Percentiles rank a stretch among this genome's conserved stretches.
These are phyloP conservation scores for Priceomyces castillae DNA, from an alignment of 805 yeast species.

Conservation along the genomic window DNA sequence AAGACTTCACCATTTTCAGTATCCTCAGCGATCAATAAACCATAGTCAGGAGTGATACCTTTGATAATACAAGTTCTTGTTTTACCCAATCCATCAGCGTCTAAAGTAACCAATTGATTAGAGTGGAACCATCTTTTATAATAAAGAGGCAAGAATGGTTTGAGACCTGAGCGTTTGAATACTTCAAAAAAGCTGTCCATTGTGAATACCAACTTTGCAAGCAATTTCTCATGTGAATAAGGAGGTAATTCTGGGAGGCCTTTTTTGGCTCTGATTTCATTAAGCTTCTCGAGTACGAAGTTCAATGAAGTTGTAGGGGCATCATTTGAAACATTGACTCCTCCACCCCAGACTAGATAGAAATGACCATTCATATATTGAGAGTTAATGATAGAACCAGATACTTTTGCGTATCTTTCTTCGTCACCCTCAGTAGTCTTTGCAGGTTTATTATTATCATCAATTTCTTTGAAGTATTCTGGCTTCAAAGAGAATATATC, in stretches of 20 bases:
- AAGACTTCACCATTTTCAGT: conserved; percentile 56
- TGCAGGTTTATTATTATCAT: conserved; percentile 32
- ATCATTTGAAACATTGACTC: conserved; percentile 77
- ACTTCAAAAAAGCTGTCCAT: conserved; percentile 59
- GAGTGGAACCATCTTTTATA: conserved; percentile 86
- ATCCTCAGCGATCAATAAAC: conserved; percentile 76
- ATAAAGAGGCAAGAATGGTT: conserved; percentile 64
- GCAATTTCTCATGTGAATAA: conserved; percentile 46
- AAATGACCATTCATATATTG: conserved; percentile 59
- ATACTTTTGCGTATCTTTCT: conserved; percentile 68
- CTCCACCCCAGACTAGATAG: conserved; percentile 78
- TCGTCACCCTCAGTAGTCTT: conserved; percentile 51
- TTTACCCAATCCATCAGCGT: conserved; percentile 48
- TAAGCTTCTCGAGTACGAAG: conserved; percentile 59
- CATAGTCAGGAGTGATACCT: conserved; percentile 85
- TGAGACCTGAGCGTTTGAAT: conserved; percentile 65
- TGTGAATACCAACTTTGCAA: conserved; percentile 67
- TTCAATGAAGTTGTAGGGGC: conserved; percentile 92
- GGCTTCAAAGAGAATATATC: conserved; percentile 80
- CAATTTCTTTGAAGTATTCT: conserved; percentile 37
- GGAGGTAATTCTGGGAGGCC: conserved; percentile 48
- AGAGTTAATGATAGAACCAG: conserved; percentile 84
- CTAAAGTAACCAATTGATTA: conserved; percentile 61
- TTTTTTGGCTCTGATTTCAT: conserved; percentile 43
- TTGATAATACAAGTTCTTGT: conserved; percentile 53